Evolutionary conservation across 2,329 filamentous ascomycete species (phyloP), one percentile per base, ranked within the genome.

Genomic region (Stemphylium lycopersici): DNA sequence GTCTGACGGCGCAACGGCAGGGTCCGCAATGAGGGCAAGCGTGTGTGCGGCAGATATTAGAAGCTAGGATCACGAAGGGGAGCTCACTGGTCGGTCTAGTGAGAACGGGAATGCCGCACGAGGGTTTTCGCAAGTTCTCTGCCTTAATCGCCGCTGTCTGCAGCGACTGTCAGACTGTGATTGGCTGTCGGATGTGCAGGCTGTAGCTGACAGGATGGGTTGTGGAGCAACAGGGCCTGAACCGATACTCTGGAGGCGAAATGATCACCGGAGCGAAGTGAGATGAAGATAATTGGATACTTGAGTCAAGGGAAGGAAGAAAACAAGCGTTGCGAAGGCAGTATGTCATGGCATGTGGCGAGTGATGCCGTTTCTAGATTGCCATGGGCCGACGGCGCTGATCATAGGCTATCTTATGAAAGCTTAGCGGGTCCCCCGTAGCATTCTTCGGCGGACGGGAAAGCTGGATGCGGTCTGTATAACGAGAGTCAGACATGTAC

Each of bases 171-270:
- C 22, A 16, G 55, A 7, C 15, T 62, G 16, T 71, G 66, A 73
- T 72, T 75, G 72, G 71, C 20, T 45, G 44, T 51, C 48, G 51
- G 10, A 48, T 38, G 15, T 41, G 58, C 56, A 63, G 55, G 59
- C 58, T 68, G 66, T 70, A 65, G 67, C 66, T 70, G 64, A 56
- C 61, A 62, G 62, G 61, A 63, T 66, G 56, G 58, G 55, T 13
- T 65, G 66, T 68, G 67, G 65, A 66, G 61, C 63, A 61, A 64
- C 64, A 63, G 56, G 62, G 63, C 40, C 49, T 55, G 58, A 70
- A 72, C 69, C 68, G 66, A 69, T 55, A 60, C 45, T 56, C 59
- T 69, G 68, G 68, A 72, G 72, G 72, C 71, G 69, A 74, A 70
- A 64, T 62, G 71, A 73, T 72, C 66, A 64, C 47, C 68, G 62